These are phyloP conservation scores for Trypanosoma congolense DNA, from an alignment of 208 protist species.

Conservation along the genomic window DNA sequence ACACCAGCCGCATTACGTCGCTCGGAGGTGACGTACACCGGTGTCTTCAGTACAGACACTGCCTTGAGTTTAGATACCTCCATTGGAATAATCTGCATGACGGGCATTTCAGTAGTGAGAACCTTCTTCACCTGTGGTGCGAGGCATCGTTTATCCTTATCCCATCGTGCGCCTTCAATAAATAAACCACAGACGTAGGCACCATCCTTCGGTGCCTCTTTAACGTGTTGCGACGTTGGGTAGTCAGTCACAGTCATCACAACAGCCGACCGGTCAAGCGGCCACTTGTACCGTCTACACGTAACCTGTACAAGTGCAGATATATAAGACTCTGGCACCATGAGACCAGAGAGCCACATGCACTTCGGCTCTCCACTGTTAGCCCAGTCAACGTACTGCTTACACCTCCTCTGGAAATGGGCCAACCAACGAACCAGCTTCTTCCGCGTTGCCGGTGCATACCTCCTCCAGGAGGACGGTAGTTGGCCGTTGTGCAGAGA, in stretches of 20 bases:
- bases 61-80: constrained; percentile 93
- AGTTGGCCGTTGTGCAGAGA: constrained; percentile 94
- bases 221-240: constrained; percentile 62
- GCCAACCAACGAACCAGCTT: constrained; percentile 94
- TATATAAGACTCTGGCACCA: constrained; percentile 98
- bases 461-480: constrained; percentile 89
- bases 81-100: constrained; percentile 97
- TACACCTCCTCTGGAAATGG: constrained; percentile 91
- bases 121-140: constrained; percentile 93
- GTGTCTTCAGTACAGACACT: constrained; percentile 94
- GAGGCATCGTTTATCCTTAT: constrained; percentile 79
- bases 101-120: constrained; percentile 95
- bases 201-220: constrained; percentile 82
- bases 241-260: constrained; percentile 93
- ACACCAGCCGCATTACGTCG: constrained; percentile 96
- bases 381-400: constrained; percentile 95
- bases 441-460: constrained; percentile 94
- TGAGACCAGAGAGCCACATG: constrained; percentile 99
- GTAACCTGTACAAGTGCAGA: constrained; percentile 98
- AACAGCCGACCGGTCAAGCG: constrained; percentile 96
- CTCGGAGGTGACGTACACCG: constrained; percentile 98
- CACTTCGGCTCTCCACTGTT: constrained; percentile 94
- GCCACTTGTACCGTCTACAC: constrained; percentile 96
- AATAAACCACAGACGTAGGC: constrained; percentile 96
- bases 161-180: constrained; percentile 97